These are phyloP conservation scores for Acacia crassicarpa DNA, from an alignment of 306 rosid genomes.

Conservation along the genomic window DNA sequence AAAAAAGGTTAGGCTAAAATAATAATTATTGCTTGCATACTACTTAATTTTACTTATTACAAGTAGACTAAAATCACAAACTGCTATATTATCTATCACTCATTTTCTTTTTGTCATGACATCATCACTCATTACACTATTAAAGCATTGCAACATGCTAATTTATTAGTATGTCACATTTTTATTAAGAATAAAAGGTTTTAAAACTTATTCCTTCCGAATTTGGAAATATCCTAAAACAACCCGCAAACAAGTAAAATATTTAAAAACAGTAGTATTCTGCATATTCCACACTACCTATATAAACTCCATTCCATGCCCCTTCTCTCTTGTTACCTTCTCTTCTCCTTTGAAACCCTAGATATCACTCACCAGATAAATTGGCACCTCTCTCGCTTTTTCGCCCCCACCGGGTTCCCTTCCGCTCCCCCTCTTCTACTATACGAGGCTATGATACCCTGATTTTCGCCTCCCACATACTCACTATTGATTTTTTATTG, in stretches of 20 bases:
- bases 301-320: slow-evolving; percentile 16
- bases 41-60: no score
- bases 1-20: no score
- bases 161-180: background rate
- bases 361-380: background rate
- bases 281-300: background rate
- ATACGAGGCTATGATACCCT: background rate
- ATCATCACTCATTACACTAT: background rate
- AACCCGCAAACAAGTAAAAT: background rate
- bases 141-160: background rate
- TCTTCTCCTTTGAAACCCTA: slow-evolving; percentile 30
- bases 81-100: background rate
- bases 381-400: background rate
- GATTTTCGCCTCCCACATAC: background rate
- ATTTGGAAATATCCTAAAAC: background rate
- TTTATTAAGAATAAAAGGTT: background rate
- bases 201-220: no score
- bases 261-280: background rate
- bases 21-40: no score
- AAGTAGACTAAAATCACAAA: background rate
- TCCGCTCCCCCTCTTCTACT: background rate
- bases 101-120: background rate
- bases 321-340: slow-evolving; percentile 31
- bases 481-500: background rate
- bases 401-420: background rate